Percentiles rank a stretch among this genome's conserved stretches.
phyloP scores from a whole-genome alignment of 306 rosid genomes.

The Aeschynomene evenia region DNA sequence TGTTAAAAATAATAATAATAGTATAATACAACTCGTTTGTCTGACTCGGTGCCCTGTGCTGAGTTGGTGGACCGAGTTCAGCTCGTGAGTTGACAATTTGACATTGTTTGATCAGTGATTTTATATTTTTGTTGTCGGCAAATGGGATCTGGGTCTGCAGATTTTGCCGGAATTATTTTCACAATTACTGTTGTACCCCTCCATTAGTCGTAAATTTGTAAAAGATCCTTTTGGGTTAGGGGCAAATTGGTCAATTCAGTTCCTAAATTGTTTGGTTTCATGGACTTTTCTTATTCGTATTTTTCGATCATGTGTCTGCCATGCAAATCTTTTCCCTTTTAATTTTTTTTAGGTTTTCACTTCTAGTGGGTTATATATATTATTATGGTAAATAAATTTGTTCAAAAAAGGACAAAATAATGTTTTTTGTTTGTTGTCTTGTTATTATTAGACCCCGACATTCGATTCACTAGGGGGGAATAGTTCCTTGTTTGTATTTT shows the following conservation, averaged over 20 bases:
- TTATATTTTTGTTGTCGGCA: slow-evolving; percentile 41
- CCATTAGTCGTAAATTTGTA: background rate
- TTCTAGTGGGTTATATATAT: background rate
- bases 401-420: slow-evolving; percentile 15
- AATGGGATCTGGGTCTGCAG: slow-evolving; percentile 27
- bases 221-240: slow-evolving; percentile 4
- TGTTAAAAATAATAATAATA: background rate
- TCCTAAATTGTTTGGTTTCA: background rate
- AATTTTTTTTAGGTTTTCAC: slow-evolving; percentile 11
- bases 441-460: slow-evolving; percentile 35
- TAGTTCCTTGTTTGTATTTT: slow-evolving; percentile 33
- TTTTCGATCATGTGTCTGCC: slow-evolving; percentile 31
- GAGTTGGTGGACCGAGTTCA: slow-evolving; percentile 35
- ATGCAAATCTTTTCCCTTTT: slow-evolving; percentile 12
- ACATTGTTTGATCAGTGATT: slow-evolving; percentile 10
- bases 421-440: slow-evolving; percentile 39
- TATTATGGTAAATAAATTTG: slow-evolving; percentile 6
- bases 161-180: slow-evolving; percentile 35
- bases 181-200: slow-evolving; percentile 27
- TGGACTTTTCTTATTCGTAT: slow-evolving; percentile 27
- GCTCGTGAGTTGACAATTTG: slow-evolving; percentile 38
- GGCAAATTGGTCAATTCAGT: slow-evolving; percentile 44
- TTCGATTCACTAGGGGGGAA: slow-evolving; percentile 16
- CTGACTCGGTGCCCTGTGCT: slow-evolving; percentile 16
- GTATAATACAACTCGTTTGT: background rate